Evolutionary conservation across 495 filamentous ascomycete genomes (phyloP), one percentile per base, ranked within the genome.

Genomic region (Schizothecium vesticola): DNA sequence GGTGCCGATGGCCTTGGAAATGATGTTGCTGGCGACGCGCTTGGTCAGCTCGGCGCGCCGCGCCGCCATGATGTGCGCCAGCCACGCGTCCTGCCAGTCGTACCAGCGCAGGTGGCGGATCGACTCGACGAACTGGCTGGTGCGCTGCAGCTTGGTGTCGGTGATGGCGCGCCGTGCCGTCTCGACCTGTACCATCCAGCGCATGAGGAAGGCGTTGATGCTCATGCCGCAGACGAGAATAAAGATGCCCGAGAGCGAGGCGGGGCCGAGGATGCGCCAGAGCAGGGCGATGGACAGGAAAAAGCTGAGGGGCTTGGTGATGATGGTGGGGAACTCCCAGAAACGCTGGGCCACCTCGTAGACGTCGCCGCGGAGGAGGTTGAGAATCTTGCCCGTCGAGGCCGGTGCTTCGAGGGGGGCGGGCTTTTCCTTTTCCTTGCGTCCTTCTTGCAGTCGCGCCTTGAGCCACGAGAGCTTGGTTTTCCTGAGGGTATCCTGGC

Each of bases 91-190:
- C 77, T 96, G 91, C 92, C 92, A 96, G 33, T 88, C 91, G 73
- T 96, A 94, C 89, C 90, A 96, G 13, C 92, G 86, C 23, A 96
- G 81, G 72, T 93, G 91, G n/a, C 92, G 86, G 51, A 94, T 92
- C 3, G 90, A 87, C 74, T 93, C 91, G 58, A 94, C 88, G 66
- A 93, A 92, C 75, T 96, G 91, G 22, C 89, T 88, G 12, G 88
- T 89, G 9, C 87, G 86, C 72, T 94, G 89, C 11, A 93, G 83
- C 69, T 91, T 88, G 19, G 74, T 75, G 77, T 96, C 92, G 1
- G 91, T 91, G 3, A 88, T 87, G 0, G 79, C 74, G 74, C 91
- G 83, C 13, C 90, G 90, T 3, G 80, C 81, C 63, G 81, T 81
- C 73, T 94, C 91, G 75, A 88, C 86, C 31, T 78, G 78, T 12